A percentile compares a stretch with the other conserved stretches of the same genome.
Conservation (phyloP, 2,329 filamentous ascomycete genomes). For the Harringtonia lauricola region DNA sequence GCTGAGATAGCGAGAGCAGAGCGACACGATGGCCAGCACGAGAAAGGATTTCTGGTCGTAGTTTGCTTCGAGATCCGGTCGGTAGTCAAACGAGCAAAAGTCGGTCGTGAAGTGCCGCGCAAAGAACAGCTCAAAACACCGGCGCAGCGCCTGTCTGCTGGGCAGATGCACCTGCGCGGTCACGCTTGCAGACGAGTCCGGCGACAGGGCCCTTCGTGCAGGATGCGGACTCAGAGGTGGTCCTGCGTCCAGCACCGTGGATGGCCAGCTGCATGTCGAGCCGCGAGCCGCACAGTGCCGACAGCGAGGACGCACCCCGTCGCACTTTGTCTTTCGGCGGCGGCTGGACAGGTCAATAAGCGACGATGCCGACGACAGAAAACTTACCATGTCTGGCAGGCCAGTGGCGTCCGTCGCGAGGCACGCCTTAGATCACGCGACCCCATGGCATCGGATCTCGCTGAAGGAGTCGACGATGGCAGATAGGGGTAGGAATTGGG, state of each 20-base stretch:
- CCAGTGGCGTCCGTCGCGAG: no score
- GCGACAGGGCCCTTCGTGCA: neutral
- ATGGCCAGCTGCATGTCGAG: slow-evolving; percentile 4
- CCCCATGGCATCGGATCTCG: no score
- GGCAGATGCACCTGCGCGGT: neutral
- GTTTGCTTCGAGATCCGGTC: slow-evolving; percentile 12
- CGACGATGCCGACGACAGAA: no score
- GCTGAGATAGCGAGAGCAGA: slow-evolving; percentile 9
- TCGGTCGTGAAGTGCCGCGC: slow-evolving; percentile 12
- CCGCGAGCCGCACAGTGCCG: neutral
- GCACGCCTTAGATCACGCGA: no score
- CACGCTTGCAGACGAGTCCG: neutral
- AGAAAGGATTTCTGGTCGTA: slow-evolving; percentile 9
- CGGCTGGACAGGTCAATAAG: slow-evolving; percentile 4
- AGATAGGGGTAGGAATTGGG: no score
- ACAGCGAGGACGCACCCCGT: slow-evolving; percentile 5
- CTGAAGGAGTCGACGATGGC: no score
- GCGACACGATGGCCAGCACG: slow-evolving; percentile 1
- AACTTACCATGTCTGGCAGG: no score
- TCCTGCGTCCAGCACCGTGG: neutral
- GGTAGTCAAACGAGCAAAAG: slow-evolving; percentile 14
- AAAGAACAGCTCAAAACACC: slow-evolving; percentile 11
- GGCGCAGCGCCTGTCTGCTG: neutral
- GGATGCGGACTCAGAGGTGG: neutral
- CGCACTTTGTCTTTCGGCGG: slow-evolving; percentile 9